Evolutionary conservation across 1,284 basidiomycete species (phyloP).

Genomic region (Rhodotorula mucilaginosa): DNA sequence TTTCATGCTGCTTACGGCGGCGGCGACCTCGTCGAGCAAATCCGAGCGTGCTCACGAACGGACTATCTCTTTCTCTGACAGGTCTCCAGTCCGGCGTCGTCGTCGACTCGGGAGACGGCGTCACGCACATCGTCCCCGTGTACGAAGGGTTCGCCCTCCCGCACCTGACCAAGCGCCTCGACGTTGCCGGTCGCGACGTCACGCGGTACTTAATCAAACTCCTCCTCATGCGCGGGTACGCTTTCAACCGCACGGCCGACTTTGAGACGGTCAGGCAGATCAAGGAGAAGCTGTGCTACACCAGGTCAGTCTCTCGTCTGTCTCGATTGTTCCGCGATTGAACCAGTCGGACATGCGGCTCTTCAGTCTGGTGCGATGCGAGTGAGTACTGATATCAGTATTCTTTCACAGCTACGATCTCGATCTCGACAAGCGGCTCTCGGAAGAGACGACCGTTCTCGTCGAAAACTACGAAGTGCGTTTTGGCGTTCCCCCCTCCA

Average conservation of each 20-base stretch:
- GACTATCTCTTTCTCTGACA: slow-evolving; percentile 46
- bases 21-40: too few species aligned
- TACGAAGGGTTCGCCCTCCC: slow-evolving; percentile 96
- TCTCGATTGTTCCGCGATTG: not conserved
- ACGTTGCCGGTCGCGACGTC: slow-evolving; percentile 96
- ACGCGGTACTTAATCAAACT: slow-evolving; percentile 98
- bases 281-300: slow-evolving; percentile 98
- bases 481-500: too few species aligned
- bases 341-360: not conserved
- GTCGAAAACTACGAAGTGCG: slow-evolving; percentile 90
- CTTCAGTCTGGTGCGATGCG: not conserved
- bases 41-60: not conserved
- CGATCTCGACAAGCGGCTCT: slow-evolving; percentile 85
- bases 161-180: slow-evolving; percentile 87
- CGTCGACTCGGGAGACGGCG: slow-evolving; percentile 97
- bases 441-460: slow-evolving; percentile 94
- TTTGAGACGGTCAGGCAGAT: slow-evolving; percentile 98
- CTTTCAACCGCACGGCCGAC: slow-evolving; percentile 98
- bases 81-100: slow-evolving; percentile 97
- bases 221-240: slow-evolving; percentile 95
- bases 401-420: slow-evolving; percentile 73
- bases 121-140: slow-evolving; percentile 97
- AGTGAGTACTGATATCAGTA: not conserved
- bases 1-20: not conserved
- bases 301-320: slow-evolving; percentile 60